Evolutionary conservation across 768 basidiomycete species (phyloP).

Genomic region (Amylocystis lapponica): DNA sequence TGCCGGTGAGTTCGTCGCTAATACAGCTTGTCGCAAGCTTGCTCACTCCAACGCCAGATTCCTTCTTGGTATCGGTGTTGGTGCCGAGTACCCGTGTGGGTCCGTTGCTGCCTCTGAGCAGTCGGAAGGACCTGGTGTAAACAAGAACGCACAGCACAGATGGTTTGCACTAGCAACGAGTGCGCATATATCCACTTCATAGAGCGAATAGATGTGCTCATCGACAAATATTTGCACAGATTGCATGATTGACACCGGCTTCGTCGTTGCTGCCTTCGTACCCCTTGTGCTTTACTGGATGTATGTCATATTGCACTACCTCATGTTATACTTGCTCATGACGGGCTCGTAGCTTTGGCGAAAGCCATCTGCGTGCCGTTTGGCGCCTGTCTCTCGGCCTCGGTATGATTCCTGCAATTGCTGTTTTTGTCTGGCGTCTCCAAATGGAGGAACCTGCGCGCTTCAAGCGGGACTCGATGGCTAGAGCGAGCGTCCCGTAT

Average conservation of each 20-base stretch:
- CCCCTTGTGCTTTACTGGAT: constrained; percentile 89
- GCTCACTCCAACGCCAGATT: constrained; percentile 43
- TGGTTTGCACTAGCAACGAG: constrained; percentile 91
- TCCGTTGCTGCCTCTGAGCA: constrained; percentile 87
- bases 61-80: constrained; percentile 82
- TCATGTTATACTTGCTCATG: constrained; percentile 1
- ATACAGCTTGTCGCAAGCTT: background rate
- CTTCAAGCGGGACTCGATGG: constrained; percentile 79
- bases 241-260: constrained; percentile 81
- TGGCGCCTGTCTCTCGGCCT: constrained; percentile 87
- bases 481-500: constrained; percentile 67
- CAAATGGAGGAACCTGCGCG: constrained; percentile 75
- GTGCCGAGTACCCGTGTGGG: constrained; percentile 88
- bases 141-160: constrained; percentile 74
- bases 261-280: constrained; percentile 74
- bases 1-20: constrained; percentile 50
- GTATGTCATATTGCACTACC: too few species aligned
- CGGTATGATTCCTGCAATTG: constrained; percentile 72
- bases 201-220: background rate
- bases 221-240: constrained; percentile 36
- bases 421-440: constrained; percentile 84
- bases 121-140: constrained; percentile 76
- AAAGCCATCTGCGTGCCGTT: constrained; percentile 74
- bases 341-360: constrained; percentile 60
- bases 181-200: constrained; percentile 29